Evolutionary conservation across 164 flowering plant genomes (phyloP), one percentile per base, ranked within the genome.

Genomic region (Umbilicus rupestris): DNA sequence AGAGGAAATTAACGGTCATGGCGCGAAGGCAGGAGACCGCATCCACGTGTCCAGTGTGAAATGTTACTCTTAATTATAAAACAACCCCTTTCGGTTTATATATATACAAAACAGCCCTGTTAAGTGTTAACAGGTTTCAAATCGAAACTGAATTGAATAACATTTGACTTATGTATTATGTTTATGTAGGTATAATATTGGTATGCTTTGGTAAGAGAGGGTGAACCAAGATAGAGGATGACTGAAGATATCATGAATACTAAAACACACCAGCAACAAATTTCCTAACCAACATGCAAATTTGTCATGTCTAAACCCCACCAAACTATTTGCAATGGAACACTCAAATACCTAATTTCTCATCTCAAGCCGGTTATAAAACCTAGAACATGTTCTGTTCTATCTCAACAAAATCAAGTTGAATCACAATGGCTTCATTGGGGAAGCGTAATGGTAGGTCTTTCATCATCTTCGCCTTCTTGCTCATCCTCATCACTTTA

Each of bases 1-100:
- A 5, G 55, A 47, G 55, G 55, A 47, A 47, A 47, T 47, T 47
- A 47, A 47, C 55, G 55, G 55, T 47, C 55, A 26, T 47, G 26
- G 55, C 55, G 55, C 55, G 55, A 47, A 47, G 10, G 55, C 24
- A 47, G 55, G 55, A 47, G 55, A 22, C 9, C 7, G 26, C n/a
- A 12, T 22, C 55, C 55, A 47, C 55, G 55, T 47, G 55, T 47
- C 5, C 24, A 22, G 0, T 8, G 11, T 6, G 3, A 41, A 41
- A 6, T 41, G 3, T 41, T 41, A 41, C 10, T 9, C n/a, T 41
- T 14, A 5, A 41, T 41, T 41, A 41, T 12, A 3, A 9, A 41
- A 6, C 37, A 7, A 41, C 44, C 16, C 44, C 44, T 41, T 0
- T 35, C 37, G n/a, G n/a, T 7, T 35, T 1, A 7, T 7, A 35